These are phyloP conservation scores for Allantophomopsis cytisporea DNA, from an alignment of 2,329 filamentous ascomycete genomes.

Conservation along the genomic window DNA sequence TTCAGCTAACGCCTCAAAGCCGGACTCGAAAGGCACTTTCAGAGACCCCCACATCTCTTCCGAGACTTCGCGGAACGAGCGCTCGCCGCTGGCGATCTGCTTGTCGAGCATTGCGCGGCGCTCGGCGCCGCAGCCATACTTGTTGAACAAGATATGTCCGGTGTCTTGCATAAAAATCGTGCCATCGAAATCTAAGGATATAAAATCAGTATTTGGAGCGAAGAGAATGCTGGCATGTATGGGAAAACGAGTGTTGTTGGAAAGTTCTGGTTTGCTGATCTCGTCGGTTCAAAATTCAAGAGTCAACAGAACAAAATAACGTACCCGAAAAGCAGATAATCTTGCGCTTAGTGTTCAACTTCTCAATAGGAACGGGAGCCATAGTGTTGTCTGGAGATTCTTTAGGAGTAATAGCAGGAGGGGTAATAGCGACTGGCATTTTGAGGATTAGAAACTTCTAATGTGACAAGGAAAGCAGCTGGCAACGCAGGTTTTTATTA, in stretches of 20 bases:
- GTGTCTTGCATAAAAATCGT: conserved; percentile 63
- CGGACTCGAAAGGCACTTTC: conserved; percentile 52
- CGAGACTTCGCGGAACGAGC: conserved; percentile 55
- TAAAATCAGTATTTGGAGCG: conserved; percentile 4
- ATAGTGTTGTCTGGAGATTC: conserved; percentile 16
- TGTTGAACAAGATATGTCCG: conserved; percentile 55
- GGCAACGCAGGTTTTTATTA: neutral
- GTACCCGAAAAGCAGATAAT: conserved; percentile 44
- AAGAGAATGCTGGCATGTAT: neutral
- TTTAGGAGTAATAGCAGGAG: conserved; percentile 14
- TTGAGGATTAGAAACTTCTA: conserved; percentile 7
- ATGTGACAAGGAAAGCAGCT: too few relatives aligned
- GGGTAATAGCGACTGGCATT: conserved; percentile 25
- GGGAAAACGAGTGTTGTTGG: neutral
- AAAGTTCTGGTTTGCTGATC: too few relatives aligned
- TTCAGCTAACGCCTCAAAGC: conserved; percentile 49
- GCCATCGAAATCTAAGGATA: conserved; percentile 47
- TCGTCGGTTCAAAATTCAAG: neutral
- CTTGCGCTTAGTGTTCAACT: conserved; percentile 32
- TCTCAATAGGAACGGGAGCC: conserved; percentile 11
- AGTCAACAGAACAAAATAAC: conserved; percentile 6
- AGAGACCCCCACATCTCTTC: conserved; percentile 61
- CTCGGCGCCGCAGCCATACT: conserved; percentile 45
- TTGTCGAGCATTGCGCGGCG: conserved; percentile 42
- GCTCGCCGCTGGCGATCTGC: conserved; percentile 50